A percentile compares a stretch with the other conserved stretches of the same genome.
These are phyloP conservation scores for Gossypium lobatum DNA, from an alignment of 441 rosid genomes.

Conservation along the genomic window DNA sequence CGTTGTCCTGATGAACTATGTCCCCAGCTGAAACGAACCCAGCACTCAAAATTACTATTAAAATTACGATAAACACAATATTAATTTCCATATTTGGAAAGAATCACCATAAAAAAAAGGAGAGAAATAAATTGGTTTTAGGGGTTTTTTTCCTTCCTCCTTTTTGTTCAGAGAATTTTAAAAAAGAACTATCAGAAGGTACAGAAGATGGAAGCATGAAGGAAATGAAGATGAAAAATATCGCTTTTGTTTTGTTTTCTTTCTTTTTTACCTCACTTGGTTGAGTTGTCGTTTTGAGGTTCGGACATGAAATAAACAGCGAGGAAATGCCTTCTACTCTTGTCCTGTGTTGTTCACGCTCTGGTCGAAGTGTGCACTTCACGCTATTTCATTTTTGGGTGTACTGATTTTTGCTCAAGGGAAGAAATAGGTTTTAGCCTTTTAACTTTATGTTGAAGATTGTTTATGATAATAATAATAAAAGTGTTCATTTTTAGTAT, in stretches of 20 bases:
- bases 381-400: not conserved
- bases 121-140: not conserved
- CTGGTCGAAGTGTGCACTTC: not conserved
- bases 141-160: not conserved
- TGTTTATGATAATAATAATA: not conserved
- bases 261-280: not conserved
- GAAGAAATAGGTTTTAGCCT: not conserved
- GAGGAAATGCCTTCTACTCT: slow-evolving; percentile 16
- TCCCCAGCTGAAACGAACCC: slow-evolving; percentile 38
- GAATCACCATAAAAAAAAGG: not conserved
- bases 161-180: not conserved
- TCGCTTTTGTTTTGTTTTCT: not conserved
- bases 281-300: slow-evolving; percentile 21
- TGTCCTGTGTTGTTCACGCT: not conserved
- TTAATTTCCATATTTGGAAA: slow-evolving; percentile 14
- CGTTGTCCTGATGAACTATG: slow-evolving; percentile 42
- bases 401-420: not conserved
- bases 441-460: not conserved
- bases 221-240: not conserved
- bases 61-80: slow-evolving; percentile 12
- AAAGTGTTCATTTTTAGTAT: not conserved
- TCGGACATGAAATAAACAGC: slow-evolving; percentile 24
- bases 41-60: slow-evolving; percentile 28
- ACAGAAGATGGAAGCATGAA: not conserved
- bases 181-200: not conserved